Evolutionary conservation across 257 asterid species (phyloP).

Genomic region (Forsythia suspensa): DNA sequence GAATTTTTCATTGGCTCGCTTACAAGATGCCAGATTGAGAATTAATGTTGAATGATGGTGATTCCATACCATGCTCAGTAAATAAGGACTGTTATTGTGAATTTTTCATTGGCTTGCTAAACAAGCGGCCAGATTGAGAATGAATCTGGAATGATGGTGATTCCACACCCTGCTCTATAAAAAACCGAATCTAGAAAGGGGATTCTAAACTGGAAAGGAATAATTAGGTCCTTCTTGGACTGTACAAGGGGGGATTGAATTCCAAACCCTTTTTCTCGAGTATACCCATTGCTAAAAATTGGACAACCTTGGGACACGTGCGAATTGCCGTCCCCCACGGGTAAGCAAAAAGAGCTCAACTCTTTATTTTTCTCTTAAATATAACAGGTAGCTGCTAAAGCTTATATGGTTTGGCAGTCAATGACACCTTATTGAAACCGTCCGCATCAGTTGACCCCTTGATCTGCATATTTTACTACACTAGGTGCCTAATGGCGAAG

Average conservation of each 20-base stretch:
- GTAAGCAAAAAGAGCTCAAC: too few relatives aligned
- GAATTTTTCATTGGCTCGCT: neutral
- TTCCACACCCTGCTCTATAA: neutral
- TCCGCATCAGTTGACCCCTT: too few relatives aligned
- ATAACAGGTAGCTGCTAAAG: neutral
- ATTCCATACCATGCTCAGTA: neutral
- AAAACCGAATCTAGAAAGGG: too few relatives aligned
- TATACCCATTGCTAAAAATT: conserved; percentile 5
- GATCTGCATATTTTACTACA: neutral
- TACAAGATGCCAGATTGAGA: neutral
- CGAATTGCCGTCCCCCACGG: neutral
- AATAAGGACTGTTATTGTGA: neutral
- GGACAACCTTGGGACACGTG: conserved; percentile 10
- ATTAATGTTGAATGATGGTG: neutral
- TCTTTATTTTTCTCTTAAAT: too few relatives aligned
- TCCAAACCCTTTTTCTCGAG: neutral
- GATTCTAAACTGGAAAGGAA: too few relatives aligned
- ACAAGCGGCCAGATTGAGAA: neutral
- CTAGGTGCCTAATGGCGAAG: too few relatives aligned
- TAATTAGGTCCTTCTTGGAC: too few relatives aligned
- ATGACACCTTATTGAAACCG: neutral
- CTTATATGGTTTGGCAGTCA: neutral
- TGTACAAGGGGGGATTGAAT: too few relatives aligned
- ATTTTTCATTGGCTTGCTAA: neutral
- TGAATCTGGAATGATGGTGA: neutral